A percentile compares a stretch with the other conserved stretches of the same genome.
Conservation (phyloP, 805 yeast species). For the Wickerhamiella galacta region DNA sequence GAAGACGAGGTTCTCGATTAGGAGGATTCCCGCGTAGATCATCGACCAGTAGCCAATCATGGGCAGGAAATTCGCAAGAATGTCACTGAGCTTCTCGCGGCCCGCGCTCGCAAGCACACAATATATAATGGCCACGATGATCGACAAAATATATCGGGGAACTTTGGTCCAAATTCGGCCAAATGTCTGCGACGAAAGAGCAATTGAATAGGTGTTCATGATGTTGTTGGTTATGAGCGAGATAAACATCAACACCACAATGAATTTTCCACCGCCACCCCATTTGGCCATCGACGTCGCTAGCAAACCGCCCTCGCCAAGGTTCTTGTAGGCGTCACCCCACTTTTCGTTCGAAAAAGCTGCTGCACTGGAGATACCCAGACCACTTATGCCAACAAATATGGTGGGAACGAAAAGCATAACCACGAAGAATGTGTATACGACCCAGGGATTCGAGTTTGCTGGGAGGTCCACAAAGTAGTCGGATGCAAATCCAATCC, state of each 20-base stretch:
- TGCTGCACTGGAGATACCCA: constrained; percentile 54
- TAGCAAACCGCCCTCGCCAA: constrained; percentile 65
- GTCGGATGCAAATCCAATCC: constrained; percentile 81
- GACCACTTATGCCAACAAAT: constrained; percentile 60
- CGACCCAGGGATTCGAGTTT: constrained; percentile 35
- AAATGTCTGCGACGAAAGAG: constrained; percentile 53
- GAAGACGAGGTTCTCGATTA: constrained; percentile 61
- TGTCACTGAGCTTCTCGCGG: constrained; percentile 49
- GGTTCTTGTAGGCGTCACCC: constrained; percentile 34
- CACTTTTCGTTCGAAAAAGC: constrained; percentile 35
- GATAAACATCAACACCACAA: constrained; percentile 49
- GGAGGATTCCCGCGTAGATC: constrained; percentile 51
- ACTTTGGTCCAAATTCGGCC: constrained; percentile 33
- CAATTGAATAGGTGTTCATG: constrained; percentile 66
- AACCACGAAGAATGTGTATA: constrained; percentile 45
- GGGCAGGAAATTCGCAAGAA: constrained; percentile 67
- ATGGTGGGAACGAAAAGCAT: constrained; percentile 57
- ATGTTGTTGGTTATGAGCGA: constrained; percentile 71
- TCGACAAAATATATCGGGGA: constrained; percentile 68
- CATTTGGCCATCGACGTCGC: constrained; percentile 49
- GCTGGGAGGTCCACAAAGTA: constrained; percentile 73
- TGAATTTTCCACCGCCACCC: constrained; percentile 64
- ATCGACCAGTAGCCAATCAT: constrained; percentile 89
- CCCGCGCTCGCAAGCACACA: constrained; percentile 64
- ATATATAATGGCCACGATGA: constrained; percentile 44